Evolutionary conservation across 208 protist genomes (phyloP).

Genomic region (Leishmania mexicana): DNA sequence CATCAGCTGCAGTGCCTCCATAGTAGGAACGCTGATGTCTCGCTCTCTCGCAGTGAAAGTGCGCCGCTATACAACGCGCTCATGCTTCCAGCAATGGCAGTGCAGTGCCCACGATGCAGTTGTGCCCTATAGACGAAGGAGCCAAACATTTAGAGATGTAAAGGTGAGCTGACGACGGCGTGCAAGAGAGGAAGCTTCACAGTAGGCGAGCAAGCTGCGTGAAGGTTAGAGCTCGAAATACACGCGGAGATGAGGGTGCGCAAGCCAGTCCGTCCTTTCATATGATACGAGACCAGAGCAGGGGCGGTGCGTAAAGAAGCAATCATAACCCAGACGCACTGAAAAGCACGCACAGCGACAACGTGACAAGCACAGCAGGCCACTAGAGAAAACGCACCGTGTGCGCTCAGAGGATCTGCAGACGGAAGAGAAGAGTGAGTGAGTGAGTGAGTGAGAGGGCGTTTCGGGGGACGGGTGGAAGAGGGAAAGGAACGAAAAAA

Average conservation of each 20-base stretch:
- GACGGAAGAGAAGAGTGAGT: background rate
- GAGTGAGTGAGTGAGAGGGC: background rate
- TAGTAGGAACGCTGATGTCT: background rate
- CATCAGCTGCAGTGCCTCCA: background rate
- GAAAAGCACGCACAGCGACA: background rate
- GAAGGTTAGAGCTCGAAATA: background rate
- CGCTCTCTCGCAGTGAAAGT: background rate
- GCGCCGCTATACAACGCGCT: background rate
- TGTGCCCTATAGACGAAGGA: background rate
- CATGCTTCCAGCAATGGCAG: background rate
- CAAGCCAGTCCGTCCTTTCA: background rate
- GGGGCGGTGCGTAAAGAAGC: background rate
- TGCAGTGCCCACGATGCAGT: background rate
- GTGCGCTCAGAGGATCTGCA: background rate
- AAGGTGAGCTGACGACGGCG: background rate
- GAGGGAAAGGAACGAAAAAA: background rate
- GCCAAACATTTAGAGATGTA: background rate
- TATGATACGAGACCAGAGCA: background rate
- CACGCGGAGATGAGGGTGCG: background rate
- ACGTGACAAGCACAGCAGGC: background rate
- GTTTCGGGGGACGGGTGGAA: background rate
- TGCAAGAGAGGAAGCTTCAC: background rate
- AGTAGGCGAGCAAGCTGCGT: background rate
- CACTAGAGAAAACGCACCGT: background rate
- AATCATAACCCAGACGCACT: background rate